Evolutionary conservation across 352 stramenopile genomes (phyloP).

Genomic region (Blastocystis sp.): DNA sequence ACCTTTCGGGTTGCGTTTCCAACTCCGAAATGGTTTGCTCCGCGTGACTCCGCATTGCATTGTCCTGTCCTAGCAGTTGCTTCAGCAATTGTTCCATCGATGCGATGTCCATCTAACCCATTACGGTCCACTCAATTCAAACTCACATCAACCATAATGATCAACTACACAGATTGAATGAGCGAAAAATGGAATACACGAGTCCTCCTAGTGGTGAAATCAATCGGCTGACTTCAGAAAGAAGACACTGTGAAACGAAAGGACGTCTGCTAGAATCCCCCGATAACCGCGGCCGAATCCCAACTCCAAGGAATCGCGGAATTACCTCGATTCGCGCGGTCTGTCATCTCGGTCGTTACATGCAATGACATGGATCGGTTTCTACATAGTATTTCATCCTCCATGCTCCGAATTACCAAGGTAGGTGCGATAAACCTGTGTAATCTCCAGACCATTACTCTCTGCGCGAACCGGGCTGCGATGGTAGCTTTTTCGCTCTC

Average conservation of each 20-base stretch:
- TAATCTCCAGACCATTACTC: neutral
- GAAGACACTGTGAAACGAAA: neutral
- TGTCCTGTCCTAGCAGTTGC: neutral
- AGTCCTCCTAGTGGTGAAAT: neutral
- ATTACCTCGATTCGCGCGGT: too few relatives aligned
- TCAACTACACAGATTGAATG: neutral
- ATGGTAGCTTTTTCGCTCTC: neutral
- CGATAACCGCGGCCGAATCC: neutral
- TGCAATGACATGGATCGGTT: neutral
- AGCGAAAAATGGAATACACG: neutral
- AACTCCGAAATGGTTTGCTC: slow-evolving; percentile 4
- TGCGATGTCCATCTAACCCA: slow-evolving; percentile 18
- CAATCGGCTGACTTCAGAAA: neutral
- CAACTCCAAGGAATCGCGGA: neutral
- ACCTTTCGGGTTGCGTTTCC: slow-evolving; percentile 32
- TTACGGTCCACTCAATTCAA: neutral
- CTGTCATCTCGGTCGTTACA: neutral
- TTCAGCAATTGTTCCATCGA: slow-evolving; percentile 45
- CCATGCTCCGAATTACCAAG: slow-evolving; percentile 17
- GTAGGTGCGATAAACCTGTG: neutral
- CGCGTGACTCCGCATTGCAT: neutral
- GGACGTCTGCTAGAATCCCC: neutral
- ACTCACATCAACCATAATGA: neutral
- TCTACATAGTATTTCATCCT: neutral
- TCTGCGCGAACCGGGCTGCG: neutral